Percentiles rank a stretch among this genome's conserved stretches.
Conservation (phyloP, 139 green algal genomes). For the Edaphochlamys debaryana region DNA sequence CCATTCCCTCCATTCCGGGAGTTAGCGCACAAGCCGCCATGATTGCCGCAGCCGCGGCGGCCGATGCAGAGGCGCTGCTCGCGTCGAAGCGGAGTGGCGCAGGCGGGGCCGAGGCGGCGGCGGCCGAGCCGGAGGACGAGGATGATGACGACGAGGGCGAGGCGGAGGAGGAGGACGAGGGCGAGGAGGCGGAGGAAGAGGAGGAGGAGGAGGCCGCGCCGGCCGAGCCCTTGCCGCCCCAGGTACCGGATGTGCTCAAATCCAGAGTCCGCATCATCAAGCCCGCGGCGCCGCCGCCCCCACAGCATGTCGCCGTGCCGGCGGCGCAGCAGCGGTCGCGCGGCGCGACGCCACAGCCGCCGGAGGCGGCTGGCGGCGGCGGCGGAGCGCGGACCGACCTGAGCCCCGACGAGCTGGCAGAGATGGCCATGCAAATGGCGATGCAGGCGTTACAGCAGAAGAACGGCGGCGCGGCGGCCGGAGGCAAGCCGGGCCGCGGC, state of each 20-base stretch:
- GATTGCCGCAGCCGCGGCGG: constrained; percentile 11
- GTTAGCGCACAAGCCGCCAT: constrained; percentile 1
- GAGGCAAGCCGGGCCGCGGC: neutral
- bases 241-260: neutral
- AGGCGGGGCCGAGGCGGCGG: neutral
- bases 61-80: constrained; percentile 10
- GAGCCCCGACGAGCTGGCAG: constrained; percentile 23
- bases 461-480: neutral
- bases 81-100: constrained; percentile 1
- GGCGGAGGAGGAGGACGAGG: neutral
- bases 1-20: neutral
- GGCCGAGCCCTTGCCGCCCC: neutral
- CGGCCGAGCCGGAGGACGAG: neutral
- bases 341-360: neutral
- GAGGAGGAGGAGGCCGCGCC: neutral
- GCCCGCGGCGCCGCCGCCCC: neutral
- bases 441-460: constrained; percentile 4
- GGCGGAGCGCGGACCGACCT: neutral
- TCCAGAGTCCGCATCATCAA: constrained; percentile 17
- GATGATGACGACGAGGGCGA: neutral
- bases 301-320: neutral
- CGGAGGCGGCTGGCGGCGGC: neutral
- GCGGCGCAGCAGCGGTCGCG: neutral
- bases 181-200: neutral
- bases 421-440: constrained; percentile 23